Base-by-base conservation (phyloP, 495 filamentous ascomycete species). In the Friedmanniomyces endolithicus region DNA sequence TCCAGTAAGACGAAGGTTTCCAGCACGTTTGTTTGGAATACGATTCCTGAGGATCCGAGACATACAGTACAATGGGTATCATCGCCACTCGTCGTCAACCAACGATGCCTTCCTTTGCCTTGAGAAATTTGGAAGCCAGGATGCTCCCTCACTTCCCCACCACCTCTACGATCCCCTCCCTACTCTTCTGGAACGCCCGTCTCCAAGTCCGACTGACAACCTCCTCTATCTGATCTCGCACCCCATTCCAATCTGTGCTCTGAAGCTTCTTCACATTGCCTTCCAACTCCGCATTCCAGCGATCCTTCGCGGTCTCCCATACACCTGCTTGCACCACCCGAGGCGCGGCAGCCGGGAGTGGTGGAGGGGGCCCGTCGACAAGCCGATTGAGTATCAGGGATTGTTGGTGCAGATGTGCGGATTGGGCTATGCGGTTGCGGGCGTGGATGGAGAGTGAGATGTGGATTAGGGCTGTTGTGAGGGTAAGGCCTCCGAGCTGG, bases 381-480 rank as follows among this genome's bases (percentile, higher is more conserved):
- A 71, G 29, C 44, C 58, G 63, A 56, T 79, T 80, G 31, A 87
- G 69, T 17, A 83, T 68, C 35, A 74, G 71, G 35, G 81, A 73
- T 69, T 88, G 84, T 58, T 84, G 78, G 54, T 81, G 86, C 12
- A 97, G 82, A 45, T 79, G 66, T 57, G 76, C 68, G 62, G 82
- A 76, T 74, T 94, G 88, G 20, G 77, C 70, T 50, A 78, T 66
- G 46, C 89, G 86, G 64, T 78, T 85, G 50, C 73, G 76, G 35
- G 81, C 76, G 71, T 97, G 89, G 7, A 85, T 71, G 65, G 80
- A 72, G 24, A 94, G 68, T 50, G 84, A 79, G 48, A 96, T 78
- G 74, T 94, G 95, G 63, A 92, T 78, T 52, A 86, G 63, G 23
- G 84, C 81, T 44, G 87, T 80, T 45, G 90, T 94, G 37, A 98